phyloP scores from a whole-genome alignment of 2,329 filamentous ascomycete species.

The Fusarium pininemorale region DNA sequence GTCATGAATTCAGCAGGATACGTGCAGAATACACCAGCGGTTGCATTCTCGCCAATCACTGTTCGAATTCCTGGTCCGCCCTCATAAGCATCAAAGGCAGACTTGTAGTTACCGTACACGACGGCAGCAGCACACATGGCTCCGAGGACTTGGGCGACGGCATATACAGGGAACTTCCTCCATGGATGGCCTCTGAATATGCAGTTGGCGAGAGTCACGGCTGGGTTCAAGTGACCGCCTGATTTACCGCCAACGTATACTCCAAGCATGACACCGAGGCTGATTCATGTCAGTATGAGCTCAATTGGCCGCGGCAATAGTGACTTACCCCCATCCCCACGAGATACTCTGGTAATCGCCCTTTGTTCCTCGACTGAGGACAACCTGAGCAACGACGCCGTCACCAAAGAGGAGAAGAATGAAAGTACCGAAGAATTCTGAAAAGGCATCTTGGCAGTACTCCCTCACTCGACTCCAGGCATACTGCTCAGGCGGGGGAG shows the following conservation, averaged over 20 bases:
- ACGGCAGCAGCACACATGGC: constrained; percentile 70
- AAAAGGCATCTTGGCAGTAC: constrained; percentile 65
- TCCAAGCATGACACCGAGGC: constrained; percentile 74
- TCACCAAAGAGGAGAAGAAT: constrained; percentile 75
- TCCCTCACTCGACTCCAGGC: constrained; percentile 64
- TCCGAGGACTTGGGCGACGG: constrained; percentile 71
- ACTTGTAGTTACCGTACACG: constrained; percentile 71
- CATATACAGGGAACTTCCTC: constrained; percentile 75
- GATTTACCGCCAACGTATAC: constrained; percentile 73
- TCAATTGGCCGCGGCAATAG: neutral
- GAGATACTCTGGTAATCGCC: constrained; percentile 61
- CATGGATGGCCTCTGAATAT: constrained; percentile 74
- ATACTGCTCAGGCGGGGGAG: constrained; percentile 38
- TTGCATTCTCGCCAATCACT: constrained; percentile 66
- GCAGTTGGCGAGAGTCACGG: constrained; percentile 76
- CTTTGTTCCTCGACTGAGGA: constrained; percentile 61
- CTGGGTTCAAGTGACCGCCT: constrained; percentile 75
- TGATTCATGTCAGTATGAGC: constrained; percentile 28
- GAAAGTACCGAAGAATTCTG: constrained; percentile 75
- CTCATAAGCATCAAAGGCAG: constrained; percentile 71
- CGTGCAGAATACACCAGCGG: constrained; percentile 77
- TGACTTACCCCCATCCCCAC: constrained; percentile 59
- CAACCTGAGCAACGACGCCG: constrained; percentile 75
- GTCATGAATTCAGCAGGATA: constrained; percentile 75
- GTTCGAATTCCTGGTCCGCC: constrained; percentile 69